These are phyloP conservation scores for Fusarium fujikuroi DNA, from an alignment of 2,329 filamentous ascomycete genomes.

Conservation along the genomic window DNA sequence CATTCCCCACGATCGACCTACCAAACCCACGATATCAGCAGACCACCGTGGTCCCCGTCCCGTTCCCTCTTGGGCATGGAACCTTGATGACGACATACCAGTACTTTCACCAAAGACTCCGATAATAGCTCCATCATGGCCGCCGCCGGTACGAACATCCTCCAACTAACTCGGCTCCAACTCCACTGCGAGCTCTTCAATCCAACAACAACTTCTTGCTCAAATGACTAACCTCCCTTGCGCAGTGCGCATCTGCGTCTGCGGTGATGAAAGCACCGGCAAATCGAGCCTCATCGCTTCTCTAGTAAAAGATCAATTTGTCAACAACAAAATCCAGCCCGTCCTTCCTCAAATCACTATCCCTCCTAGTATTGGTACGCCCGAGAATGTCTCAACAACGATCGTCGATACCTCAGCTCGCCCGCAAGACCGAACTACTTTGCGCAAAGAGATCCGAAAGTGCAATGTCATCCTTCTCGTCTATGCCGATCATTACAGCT, in stretches of 20 bases:
- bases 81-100: slow-evolving; percentile 28
- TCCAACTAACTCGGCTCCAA: slow-evolving; percentile 1
- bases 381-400: slow-evolving; percentile 96
- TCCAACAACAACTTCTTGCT: not conserved
- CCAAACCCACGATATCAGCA: slow-evolving; percentile 21
- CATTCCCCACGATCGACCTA: slow-evolving; percentile 14
- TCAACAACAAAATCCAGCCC: slow-evolving; percentile 93
- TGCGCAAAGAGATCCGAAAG: slow-evolving; percentile 95
- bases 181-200: not conserved
- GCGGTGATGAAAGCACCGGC: slow-evolving; percentile 94
- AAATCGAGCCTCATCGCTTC: slow-evolving; percentile 95
- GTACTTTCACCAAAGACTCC: slow-evolving; percentile 24
- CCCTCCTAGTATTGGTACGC: slow-evolving; percentile 89
- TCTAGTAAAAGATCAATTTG: slow-evolving; percentile 96
- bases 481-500: slow-evolving; percentile 99
- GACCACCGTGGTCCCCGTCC: slow-evolving; percentile 1
- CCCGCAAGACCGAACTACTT: slow-evolving; percentile 88
- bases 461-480: slow-evolving; percentile 97
- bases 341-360: slow-evolving; percentile 96
- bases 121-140: slow-evolving; percentile 40
- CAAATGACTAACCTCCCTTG: slow-evolving; percentile 32
- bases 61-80: slow-evolving; percentile 33
- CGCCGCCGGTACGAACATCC: slow-evolving; percentile 38
- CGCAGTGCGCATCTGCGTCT: slow-evolving; percentile 89
- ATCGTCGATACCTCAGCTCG: slow-evolving; percentile 97